Percentiles rank a stretch among this genome's conserved stretches.
Evolutionary conservation across 805 yeast genomes (phyloP).

Genomic region (Starmerella gropengiesseri): DNA sequence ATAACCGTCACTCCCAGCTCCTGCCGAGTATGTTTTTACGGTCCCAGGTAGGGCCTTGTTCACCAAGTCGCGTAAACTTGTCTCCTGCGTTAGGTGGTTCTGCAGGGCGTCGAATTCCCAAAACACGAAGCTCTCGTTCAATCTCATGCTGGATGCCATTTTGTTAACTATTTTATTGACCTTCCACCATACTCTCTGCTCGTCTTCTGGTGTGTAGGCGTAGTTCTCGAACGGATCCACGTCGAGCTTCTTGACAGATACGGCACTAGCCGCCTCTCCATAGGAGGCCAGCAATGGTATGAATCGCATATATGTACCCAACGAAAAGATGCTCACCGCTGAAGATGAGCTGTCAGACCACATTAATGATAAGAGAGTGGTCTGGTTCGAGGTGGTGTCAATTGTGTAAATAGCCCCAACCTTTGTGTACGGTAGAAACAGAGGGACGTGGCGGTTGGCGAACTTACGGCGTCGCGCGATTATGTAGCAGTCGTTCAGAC

Average conservation of each 20-base stretch:
- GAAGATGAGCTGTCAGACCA: constrained; percentile 49
- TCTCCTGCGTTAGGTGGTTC: constrained; percentile 3
- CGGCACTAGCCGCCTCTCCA: background rate
- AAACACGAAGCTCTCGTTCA: constrained; percentile 12
- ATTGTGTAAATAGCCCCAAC: constrained; percentile 58
- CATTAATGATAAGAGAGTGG: constrained; percentile 44
- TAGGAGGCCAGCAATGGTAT: constrained; percentile 54
- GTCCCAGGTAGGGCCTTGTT: constrained; percentile 5
- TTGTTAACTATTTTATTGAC: constrained; percentile 24
- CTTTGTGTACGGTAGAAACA: constrained; percentile 46
- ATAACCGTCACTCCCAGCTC: too few relatives aligned
- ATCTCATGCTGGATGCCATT: constrained; percentile 20
- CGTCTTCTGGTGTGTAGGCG: constrained; percentile 33
- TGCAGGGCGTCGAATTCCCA: constrained; percentile 24
- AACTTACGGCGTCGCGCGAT: constrained; percentile 49
- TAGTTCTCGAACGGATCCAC: constrained; percentile 37
- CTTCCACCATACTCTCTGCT: constrained; percentile 29
- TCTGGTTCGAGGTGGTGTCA: constrained; percentile 11
- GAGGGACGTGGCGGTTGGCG: constrained; percentile 35
- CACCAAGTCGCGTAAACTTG: constrained; percentile 12
- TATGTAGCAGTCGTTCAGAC: constrained; percentile 39
- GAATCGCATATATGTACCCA: constrained; percentile 32
- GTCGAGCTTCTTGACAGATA: background rate
- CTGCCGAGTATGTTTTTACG: too few relatives aligned
- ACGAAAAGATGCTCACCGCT: constrained; percentile 27